Evolutionary conservation across 1,284 basidiomycete species (phyloP).

Genomic region (Ceratobasidium sp.): DNA sequence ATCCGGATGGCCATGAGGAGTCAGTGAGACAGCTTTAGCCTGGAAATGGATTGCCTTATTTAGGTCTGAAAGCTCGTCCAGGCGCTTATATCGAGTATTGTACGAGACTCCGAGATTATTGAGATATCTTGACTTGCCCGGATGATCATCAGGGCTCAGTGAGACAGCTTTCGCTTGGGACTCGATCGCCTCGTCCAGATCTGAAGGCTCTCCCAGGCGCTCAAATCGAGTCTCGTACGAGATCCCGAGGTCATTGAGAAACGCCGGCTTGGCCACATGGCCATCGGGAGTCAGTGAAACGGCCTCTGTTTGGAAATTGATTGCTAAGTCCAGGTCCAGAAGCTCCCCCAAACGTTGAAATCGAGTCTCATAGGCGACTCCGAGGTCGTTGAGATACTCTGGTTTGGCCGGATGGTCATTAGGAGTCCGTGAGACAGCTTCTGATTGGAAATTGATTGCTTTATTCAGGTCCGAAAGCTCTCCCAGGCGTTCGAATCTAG

Average conservation of each 20-base stretch:
- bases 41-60: neutral
- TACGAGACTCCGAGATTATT: neutral
- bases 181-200: neutral
- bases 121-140: neutral
- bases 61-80: neutral
- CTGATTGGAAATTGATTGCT: neutral
- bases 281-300: neutral
- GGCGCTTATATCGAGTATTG: neutral
- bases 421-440: neutral
- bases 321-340: neutral
- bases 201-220: neutral
- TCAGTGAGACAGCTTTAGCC: neutral
- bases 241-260: neutral
- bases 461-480: neutral
- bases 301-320: neutral
- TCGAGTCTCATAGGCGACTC: neutral
- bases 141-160: neutral
- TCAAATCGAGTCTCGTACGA: neutral
- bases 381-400: neutral
- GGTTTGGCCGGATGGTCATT: neutral
- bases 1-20: neutral
- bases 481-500: neutral
- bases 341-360: neutral
- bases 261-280: neutral
- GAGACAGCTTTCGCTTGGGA: neutral